Conservation (phyloP, 768 basidiomycete species). For the Mycena rebaudengoi region DNA sequence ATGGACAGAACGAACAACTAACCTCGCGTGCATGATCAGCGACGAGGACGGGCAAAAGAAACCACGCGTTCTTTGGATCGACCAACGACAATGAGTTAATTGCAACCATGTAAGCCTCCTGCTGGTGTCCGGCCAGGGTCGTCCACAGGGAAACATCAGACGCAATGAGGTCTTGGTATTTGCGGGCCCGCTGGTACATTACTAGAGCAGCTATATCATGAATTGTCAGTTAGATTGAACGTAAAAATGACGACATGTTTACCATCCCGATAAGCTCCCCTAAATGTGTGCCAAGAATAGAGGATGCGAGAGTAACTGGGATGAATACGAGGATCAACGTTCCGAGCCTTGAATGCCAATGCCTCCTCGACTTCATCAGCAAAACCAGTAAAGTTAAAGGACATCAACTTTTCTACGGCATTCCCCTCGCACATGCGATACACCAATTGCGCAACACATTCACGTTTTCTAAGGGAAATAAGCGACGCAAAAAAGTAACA, state of each 20-base stretch:
- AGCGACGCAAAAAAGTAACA: conserved; percentile 9
- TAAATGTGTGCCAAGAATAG: conserved; percentile 91
- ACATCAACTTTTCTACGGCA: conserved; percentile 78
- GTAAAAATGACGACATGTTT: conserved; percentile 37
- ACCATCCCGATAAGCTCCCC: conserved; percentile 95
- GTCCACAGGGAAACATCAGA: conserved; percentile 48
- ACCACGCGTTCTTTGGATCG: conserved; percentile 84
- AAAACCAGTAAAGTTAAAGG: conserved; percentile 86
- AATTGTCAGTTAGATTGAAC: conserved; percentile 16
- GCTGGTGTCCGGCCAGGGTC: conserved; percentile 68
- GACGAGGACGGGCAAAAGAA: conserved; percentile 66
- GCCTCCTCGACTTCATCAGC: conserved; percentile 88
- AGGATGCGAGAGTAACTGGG: conserved; percentile 91
- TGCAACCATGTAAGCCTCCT: conserved; percentile 85
- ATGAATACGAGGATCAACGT: conserved; percentile 85
- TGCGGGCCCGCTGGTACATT: conserved; percentile 93
- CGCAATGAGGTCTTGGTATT: conserved; percentile 67
- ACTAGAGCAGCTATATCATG: conserved; percentile 77
- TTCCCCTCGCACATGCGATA: conserved; percentile 93
- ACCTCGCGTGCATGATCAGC: conserved; percentile 56
- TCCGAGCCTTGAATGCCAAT: conserved; percentile 91
- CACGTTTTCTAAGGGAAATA: conserved; percentile 68
- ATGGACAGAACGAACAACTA: conserved; percentile 41
- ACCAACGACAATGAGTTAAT: conserved; percentile 90
- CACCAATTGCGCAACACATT: conserved; percentile 83